These are phyloP conservation scores for Porogramme epimiltina DNA, from an alignment of 1,284 basidiomycete genomes.

Conservation along the genomic window DNA sequence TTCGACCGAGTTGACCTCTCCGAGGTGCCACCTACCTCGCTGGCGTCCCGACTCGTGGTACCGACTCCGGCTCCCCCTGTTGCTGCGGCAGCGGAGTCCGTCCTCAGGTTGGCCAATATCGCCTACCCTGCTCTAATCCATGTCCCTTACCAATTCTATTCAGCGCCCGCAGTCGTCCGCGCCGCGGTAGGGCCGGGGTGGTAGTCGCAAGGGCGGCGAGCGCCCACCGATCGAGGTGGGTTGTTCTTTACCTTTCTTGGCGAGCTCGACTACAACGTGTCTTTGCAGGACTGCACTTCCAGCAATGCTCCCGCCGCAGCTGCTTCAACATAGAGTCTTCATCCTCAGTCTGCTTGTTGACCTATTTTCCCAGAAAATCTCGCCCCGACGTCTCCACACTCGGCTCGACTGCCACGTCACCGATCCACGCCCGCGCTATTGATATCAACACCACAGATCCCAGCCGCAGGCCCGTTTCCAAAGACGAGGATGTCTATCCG, in stretches of 20 bases:
- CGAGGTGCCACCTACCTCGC: constrained; percentile 61
- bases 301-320: constrained; percentile 41
- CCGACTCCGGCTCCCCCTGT: constrained; percentile 46
- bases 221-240: constrained; percentile 75
- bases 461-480: no score
- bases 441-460: no score
- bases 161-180: constrained; percentile 43
- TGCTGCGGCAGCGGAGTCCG: constrained; percentile 35
- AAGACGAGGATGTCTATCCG: background rate
- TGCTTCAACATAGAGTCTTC: constrained; percentile 5
- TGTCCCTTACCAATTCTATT: background rate
- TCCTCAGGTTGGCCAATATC: constrained; percentile 51
- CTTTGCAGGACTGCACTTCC: constrained; percentile 67
- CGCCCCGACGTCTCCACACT: no score
- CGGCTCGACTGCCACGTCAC: no score
- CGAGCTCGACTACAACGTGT: background rate
- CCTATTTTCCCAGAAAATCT: background rate
- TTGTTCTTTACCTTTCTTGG: constrained; percentile 19
- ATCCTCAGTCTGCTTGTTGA: background rate
- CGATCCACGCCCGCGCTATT: no score
- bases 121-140: constrained; percentile 14
- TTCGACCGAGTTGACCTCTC: constrained; percentile 89
- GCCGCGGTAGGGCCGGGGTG: constrained; percentile 52
- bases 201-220: constrained; percentile 65
- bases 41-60: constrained; percentile 74